A percentile compares a stretch with the other conserved stretches of the same genome.
These are phyloP conservation scores for Clarireedia paspali DNA, from an alignment of 2,329 filamentous ascomycete species.

Conservation along the genomic window DNA sequence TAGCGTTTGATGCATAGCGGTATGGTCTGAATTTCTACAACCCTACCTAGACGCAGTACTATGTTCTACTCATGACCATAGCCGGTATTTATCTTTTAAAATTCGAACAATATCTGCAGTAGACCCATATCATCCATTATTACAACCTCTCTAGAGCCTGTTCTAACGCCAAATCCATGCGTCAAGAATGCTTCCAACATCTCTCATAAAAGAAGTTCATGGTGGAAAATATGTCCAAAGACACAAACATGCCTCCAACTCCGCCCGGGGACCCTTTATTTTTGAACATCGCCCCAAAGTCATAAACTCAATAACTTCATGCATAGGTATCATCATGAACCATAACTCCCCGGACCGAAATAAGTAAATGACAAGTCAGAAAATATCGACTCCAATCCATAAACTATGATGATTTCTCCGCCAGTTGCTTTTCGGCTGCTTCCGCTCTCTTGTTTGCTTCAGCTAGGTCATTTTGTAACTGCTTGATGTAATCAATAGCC, in stretches of 20 bases:
- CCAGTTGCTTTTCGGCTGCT: constrained; percentile 24
- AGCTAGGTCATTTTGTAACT: constrained; percentile 65
- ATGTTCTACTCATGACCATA: no score
- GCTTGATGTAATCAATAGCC: constrained; percentile 91
- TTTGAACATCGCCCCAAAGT: background rate
- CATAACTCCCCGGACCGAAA: background rate
- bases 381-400: background rate
- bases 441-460: constrained; percentile 54
- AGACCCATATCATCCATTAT: no score
- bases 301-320: constrained; percentile 3
- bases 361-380: background rate
- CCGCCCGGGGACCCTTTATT: background rate
- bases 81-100: background rate
- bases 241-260: background rate
- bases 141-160: no score
- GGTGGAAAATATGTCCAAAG: background rate
- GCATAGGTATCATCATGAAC: constrained; percentile 10
- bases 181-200: background rate
- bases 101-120: background rate
- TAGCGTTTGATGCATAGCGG: no score
- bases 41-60: no score
- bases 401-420: constrained; percentile 9
- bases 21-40: no score
- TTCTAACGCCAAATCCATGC: no score
- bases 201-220: background rate